Evolutionary conservation across 176 grass and related monocot genomes (phyloP).

Genomic region (Ampelocalamus luodianensis): DNA sequence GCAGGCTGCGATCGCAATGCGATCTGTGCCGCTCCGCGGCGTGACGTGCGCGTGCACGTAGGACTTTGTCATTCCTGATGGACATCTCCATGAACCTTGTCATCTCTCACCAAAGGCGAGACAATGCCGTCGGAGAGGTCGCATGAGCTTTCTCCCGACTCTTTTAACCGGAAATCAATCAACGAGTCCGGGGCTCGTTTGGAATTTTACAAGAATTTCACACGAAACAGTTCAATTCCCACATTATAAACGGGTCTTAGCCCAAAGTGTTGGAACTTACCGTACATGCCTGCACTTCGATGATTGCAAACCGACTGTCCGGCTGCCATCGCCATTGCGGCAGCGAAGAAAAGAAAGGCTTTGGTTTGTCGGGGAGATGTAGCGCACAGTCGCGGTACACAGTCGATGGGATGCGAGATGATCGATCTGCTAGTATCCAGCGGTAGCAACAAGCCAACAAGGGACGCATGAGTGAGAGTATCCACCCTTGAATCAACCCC

Average conservation of each 20-base stretch:
- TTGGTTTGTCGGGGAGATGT: neutral
- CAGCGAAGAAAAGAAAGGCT: neutral
- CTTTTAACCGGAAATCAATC: neutral
- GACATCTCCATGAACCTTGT: neutral
- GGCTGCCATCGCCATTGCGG: neutral
- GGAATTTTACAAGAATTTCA: neutral
- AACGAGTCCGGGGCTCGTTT: neutral
- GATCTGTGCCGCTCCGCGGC: neutral
- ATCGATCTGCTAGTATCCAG: neutral
- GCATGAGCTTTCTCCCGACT: neutral
- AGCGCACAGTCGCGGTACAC: neutral
- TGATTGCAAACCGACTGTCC: neutral
- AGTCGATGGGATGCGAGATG: neutral
- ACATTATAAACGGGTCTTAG: neutral
- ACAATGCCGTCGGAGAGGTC: neutral
- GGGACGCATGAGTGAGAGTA: neutral
- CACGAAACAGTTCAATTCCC: neutral
- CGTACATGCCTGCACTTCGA: neutral
- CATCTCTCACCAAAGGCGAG: neutral
- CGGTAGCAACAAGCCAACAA: neutral
- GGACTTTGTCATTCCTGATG: slow-evolving; percentile 7
- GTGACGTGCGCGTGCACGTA: neutral
- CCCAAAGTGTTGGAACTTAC: too few species aligned
- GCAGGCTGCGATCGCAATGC: neutral
- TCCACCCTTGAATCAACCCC: neutral